These are phyloP conservation scores for Plasmodium vivax DNA, from an alignment of 169 alveolate species.

Conservation along the genomic window DNA sequence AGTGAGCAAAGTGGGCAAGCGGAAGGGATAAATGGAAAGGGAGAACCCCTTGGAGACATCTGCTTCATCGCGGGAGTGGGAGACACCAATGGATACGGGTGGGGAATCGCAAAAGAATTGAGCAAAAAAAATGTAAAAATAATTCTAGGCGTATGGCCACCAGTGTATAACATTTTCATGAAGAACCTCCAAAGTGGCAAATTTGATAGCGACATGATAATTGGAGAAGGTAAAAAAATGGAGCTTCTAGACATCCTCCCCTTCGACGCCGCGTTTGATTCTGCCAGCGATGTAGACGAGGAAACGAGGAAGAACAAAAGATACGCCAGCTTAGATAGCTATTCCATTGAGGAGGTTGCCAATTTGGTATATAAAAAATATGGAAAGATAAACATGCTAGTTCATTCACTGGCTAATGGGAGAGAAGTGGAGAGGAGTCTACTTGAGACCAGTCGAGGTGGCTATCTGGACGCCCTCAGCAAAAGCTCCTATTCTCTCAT, in stretches of 20 bases:
- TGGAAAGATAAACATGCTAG: slow-evolving; percentile 82
- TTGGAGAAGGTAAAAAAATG: slow-evolving; percentile 35
- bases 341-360: slow-evolving; percentile 80
- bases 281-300: slow-evolving; percentile 81
- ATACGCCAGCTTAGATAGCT: slow-evolving; percentile 78
- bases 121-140: slow-evolving; percentile 78
- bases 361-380: slow-evolving; percentile 64
- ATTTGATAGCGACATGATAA: slow-evolving; percentile 72
- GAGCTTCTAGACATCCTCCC: slow-evolving; percentile 80
- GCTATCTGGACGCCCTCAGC: slow-evolving; percentile 85
- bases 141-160: slow-evolving; percentile 81
- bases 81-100: slow-evolving; percentile 82
- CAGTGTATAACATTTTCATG: slow-evolving; percentile 77
- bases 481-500: slow-evolving; percentile 85
- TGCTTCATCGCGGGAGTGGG: slow-evolving; percentile 80
- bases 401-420: slow-evolving; percentile 87
- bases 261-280: slow-evolving; percentile 85
- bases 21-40: neutral
- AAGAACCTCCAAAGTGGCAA: slow-evolving; percentile 62
- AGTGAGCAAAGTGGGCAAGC: neutral
- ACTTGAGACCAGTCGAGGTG: slow-evolving; percentile 85
- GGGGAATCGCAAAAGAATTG: slow-evolving; percentile 82
- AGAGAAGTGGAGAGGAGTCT: slow-evolving; percentile 85
- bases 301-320: slow-evolving; percentile 84
- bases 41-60: slow-evolving; percentile 5